phyloP scores from a whole-genome alignment of 139 green algal genomes.

The Volvox reticuliferus region DNA sequence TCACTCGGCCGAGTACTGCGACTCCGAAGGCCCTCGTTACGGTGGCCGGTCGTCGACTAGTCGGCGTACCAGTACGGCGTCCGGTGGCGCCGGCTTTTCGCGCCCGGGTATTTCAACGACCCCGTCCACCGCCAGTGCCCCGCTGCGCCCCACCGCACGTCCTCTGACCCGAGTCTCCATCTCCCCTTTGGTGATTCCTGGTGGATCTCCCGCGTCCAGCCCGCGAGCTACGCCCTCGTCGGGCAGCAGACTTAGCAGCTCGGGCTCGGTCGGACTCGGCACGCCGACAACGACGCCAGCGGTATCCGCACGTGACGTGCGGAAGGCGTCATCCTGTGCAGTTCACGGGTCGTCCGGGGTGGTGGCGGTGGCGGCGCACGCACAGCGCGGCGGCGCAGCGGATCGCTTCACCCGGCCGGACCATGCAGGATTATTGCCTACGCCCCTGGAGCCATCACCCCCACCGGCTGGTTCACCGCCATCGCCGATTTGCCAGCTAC shows the following conservation, averaged over 20 bases:
- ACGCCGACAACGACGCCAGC: not conserved
- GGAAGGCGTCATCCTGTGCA: not conserved
- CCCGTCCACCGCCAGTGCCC: not conserved
- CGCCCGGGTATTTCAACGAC: too few relatives aligned
- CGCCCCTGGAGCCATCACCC: not conserved
- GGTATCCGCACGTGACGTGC: not conserved
- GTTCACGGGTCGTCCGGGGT: not conserved
- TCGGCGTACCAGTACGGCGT: too few relatives aligned
- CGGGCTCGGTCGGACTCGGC: not conserved
- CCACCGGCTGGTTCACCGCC: not conserved
- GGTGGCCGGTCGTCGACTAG: too few relatives aligned
- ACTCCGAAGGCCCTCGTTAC: too few relatives aligned
- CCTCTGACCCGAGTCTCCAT: not conserved
- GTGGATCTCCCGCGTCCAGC: not conserved
- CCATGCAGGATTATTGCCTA: not conserved
- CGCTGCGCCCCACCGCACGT: not conserved
- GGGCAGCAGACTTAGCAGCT: not conserved
- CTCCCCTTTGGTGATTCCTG: not conserved
- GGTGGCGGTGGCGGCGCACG: not conserved
- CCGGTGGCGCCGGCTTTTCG: too few relatives aligned
- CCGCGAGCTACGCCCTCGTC: not conserved
- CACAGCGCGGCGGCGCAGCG: not conserved
- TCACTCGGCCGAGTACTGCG: too few relatives aligned
- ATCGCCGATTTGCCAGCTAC: not conserved
- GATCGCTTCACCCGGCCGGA: not conserved